Evolutionary conservation across 2,329 filamentous ascomycete species (phyloP), one percentile per base, ranked within the genome.

Genomic region (Spiromastix sp.): DNA sequence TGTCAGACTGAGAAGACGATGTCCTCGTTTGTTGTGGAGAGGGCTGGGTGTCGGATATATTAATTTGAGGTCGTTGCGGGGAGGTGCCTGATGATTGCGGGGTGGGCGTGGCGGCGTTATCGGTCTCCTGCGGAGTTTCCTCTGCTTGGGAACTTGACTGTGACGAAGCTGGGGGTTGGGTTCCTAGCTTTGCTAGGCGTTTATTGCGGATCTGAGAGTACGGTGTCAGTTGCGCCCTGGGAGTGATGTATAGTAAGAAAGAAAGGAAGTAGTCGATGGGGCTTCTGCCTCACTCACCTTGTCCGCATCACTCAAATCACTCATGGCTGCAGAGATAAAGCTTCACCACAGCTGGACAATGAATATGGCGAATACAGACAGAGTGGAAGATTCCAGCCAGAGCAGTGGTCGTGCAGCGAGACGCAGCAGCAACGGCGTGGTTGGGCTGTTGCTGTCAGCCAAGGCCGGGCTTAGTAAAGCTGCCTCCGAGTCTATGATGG

Each of bases 101-200:
- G 9, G 32, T 19, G 13, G 19, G 2, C 17, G 29, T 22, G 10
- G 36, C 22, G 35, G 34, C 12, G 36, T 12, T 32, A 22, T 31
- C 29, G 22, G 38, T 21, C 30, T 29, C n/a, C 38, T 30, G 11
- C 12, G 34, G 45, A 40, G 35, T 28, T 31, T 29, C 36, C 37
- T 44, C 43, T 42, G 39, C 43, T 39, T 40, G 46, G 13, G 49
- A 41, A 28, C 44, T 44, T 26, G 46, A 34, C 27, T 46, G 51
- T 30, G 56, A 27, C 17, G 50, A 46, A 17, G 17, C 45, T 32
- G 40, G 48, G 35, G 47, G 48, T 46, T 48, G 51, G 36, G 48
- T 67, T 26, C 67, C 71, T 29, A 79, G 65, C 56, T 79, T 80
- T 38, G 75, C 76, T 32, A 80, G 67, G 36, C 77, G 74, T 62